These are phyloP conservation scores for Eucalyptus erythrocorys DNA, from an alignment of 345 rosid species.

Conservation along the genomic window DNA sequence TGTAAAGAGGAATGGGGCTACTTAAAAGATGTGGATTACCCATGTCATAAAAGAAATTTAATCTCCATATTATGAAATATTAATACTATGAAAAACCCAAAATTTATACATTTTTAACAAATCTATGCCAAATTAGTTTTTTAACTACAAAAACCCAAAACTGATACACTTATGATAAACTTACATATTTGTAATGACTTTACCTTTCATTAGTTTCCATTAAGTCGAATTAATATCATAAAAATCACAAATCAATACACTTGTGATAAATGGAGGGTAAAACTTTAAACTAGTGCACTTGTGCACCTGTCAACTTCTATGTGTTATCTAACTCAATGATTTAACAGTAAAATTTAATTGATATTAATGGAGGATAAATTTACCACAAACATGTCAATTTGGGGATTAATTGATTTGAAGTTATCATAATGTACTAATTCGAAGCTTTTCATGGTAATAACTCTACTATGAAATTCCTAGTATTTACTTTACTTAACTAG, in stretches of 20 bases:
- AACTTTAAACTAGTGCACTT: accelerated
- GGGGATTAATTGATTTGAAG: neutral
- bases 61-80: neutral
- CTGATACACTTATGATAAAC: too few species aligned
- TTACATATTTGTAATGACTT: too few species aligned
- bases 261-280: accelerated
- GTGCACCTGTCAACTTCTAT: accelerated
- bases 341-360: too few species aligned
- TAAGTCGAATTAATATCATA: too few species aligned
- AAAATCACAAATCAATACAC: too few species aligned
- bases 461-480: too few species aligned
- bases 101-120: too few species aligned
- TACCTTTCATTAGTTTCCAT: accelerated
- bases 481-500: neutral
- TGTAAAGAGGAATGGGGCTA: neutral
- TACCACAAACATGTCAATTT: accelerated
- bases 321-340: accelerated
- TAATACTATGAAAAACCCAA: too few species aligned
- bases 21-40: neutral
- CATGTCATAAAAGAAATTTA: neutral
- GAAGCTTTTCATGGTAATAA: accelerated
- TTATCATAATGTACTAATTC: neutral
- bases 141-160: too few species aligned
- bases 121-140: neutral
- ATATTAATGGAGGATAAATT: accelerated